Base-by-base conservation (phyloP, 306 rosid genomes). In the Trichosanthes truncata region DNA sequence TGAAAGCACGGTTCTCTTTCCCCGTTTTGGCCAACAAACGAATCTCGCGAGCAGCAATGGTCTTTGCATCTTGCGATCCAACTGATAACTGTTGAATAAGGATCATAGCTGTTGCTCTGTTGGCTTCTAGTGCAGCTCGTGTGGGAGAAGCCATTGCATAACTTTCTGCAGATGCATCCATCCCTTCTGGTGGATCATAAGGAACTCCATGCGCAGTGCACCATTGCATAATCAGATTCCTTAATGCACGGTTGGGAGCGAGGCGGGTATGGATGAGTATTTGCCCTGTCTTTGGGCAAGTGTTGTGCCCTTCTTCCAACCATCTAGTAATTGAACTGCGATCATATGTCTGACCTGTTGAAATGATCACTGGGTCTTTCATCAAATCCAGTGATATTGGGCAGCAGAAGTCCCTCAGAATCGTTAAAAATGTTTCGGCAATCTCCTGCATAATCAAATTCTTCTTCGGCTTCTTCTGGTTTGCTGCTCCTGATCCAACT, bases 271-370 rank as follows among this genome's bases (percentile, higher is more conserved):
- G 83, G 26, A 83, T 81, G 61, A 94, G 93, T 88, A 93, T 85
- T 84, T 92, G 98, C n/a, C 98, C 98, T 0, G 98, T 89, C 72
- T 94, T 94, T 0, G 98, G 98, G 66, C 98, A 94, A 81, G 85
- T 89, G 57, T 90, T 91, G 82, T 94, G 97, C 78, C 98, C 97
- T 82, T 92, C 98, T 77, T 92, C 97, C 91, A 91, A 74, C 98
- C 98, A 94, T 89, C 98, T 83, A 0, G 95, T 80, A 68, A 94
- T 94, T 0, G 90, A 91, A 77, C 89, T 84, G 73, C 98, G 86
- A 21, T 92, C 98, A 66, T 91, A 94, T 0, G 98, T 92, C 87
- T 94, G 97, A 35, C 98, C 98, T 0, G 98, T 92, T 5, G 97
- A 83, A 71, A 94, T 84, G 13, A 89, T 91, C 84, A 92, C 98